Percentiles rank a stretch among this genome's conserved stretches.
These are phyloP conservation scores for Leccinum fuscescens DNA, from an alignment of 1,284 basidiomycete genomes.

Conservation along the genomic window DNA sequence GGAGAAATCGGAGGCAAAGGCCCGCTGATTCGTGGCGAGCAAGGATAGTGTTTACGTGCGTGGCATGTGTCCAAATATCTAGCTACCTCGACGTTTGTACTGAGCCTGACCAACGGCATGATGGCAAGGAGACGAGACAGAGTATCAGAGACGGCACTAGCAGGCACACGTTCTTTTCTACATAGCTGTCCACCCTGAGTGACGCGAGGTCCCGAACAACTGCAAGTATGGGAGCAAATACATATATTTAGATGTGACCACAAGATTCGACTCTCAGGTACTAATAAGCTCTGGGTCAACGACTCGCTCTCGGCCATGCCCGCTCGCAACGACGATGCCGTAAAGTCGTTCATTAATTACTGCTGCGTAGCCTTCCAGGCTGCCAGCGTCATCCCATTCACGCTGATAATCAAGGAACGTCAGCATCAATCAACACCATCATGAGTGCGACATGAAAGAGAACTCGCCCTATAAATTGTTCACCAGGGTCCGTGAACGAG, in stretches of 20 bases:
- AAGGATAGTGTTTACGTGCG: neutral
- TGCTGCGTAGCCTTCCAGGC: neutral
- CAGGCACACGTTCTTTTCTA: neutral
- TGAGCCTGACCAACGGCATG: conserved; percentile 25
- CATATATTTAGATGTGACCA: neutral
- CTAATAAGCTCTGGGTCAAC: neutral
- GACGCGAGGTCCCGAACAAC: neutral
- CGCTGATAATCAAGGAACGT: conserved; percentile 2
- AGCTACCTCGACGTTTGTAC: conserved; percentile 18
- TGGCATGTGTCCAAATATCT: neutral
- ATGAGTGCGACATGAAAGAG: neutral
- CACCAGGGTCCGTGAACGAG: conserved; percentile 12
- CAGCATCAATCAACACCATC: neutral
- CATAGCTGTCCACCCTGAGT: neutral
- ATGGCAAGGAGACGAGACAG: neutral
- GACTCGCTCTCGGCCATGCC: neutral
- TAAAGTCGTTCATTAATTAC: neutral
- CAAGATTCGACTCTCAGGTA: neutral
- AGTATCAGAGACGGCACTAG: neutral
- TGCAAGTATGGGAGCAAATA: neutral
- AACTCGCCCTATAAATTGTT: conserved; percentile 9
- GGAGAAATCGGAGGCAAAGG: conserved; percentile 59
- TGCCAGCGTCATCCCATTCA: conserved; percentile 7
- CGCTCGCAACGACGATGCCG: neutral
- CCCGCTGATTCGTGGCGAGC: conserved; percentile 23